A percentile compares a stretch with the other conserved stretches of the same genome.
Conservation (phyloP, 2,329 filamentous ascomycete genomes). For the Iodosphaeria phyllophila region DNA sequence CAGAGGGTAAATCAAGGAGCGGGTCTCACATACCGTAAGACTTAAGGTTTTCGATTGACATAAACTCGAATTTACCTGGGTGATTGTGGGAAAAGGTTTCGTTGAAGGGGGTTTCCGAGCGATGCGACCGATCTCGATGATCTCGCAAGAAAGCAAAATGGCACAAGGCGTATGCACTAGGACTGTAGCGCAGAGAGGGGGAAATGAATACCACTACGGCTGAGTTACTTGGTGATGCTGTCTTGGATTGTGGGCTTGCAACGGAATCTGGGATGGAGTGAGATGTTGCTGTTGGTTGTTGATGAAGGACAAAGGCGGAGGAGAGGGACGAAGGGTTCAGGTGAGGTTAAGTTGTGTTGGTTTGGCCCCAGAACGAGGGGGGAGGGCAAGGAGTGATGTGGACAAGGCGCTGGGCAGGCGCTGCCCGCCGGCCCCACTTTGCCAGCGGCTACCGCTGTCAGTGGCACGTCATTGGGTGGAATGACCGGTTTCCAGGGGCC, state of each 20-base stretch:
- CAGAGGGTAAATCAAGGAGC: not conserved
- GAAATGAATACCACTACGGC: not conserved
- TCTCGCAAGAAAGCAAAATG: slow-evolving; percentile 22
- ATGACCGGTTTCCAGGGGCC: no score
- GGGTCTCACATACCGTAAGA: slow-evolving; percentile 54
- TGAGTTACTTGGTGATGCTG: slow-evolving; percentile 1
- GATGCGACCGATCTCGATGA: slow-evolving; percentile 33
- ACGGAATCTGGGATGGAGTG: slow-evolving; percentile 1
- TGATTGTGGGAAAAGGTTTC: slow-evolving; percentile 34
- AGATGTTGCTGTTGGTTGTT: not conserved
- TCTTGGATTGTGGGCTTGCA: no score
- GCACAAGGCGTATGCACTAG: no score
- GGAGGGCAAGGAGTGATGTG: no score
- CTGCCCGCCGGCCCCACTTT: no score
- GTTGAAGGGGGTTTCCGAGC: slow-evolving; percentile 15
- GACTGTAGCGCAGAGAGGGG: slow-evolving; percentile 1
- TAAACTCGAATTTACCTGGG: slow-evolving; percentile 67
- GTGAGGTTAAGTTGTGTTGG: no score
- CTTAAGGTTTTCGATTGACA: slow-evolving; percentile 99
- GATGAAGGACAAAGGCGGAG: not conserved
- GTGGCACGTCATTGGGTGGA: no score
- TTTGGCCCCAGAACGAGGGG: no score
- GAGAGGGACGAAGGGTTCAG: slow-evolving; percentile 1
- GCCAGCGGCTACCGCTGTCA: no score
- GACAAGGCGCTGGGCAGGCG: no score